phyloP scores from a whole-genome alignment of 148 eudicot species.

The Suaeda aralocaspica region DNA sequence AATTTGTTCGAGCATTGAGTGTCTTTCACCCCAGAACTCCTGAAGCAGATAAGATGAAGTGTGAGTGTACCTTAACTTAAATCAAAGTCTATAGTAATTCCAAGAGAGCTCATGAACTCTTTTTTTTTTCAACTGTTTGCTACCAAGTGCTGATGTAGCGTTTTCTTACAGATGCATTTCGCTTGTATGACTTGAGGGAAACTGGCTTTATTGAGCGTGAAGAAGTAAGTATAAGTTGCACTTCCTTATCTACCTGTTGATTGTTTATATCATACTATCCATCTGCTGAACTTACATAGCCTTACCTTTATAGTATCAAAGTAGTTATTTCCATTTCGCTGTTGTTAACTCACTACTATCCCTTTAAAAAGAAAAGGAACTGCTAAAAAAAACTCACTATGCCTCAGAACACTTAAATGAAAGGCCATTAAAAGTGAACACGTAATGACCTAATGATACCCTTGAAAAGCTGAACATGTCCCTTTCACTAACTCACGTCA shows the following conservation, averaged over 20 bases:
- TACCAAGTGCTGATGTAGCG: not conserved
- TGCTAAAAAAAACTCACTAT: no score
- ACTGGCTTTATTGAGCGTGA: conserved; percentile 38
- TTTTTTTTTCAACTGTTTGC: not conserved
- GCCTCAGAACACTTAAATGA: no score
- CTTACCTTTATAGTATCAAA: not conserved
- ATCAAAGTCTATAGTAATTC: not conserved
- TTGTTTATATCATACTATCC: not conserved
- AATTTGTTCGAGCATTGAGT: conserved; percentile 32
- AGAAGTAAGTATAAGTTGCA: conserved; percentile 26
- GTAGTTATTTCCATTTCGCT: no score
- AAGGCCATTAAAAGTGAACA: no score
- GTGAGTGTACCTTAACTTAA: conserved; percentile 19
- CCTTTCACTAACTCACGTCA: no score
- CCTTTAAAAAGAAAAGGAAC: no score
- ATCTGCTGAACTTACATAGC: not conserved
- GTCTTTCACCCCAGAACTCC: conserved; percentile 39
- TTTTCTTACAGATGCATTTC: conserved; percentile 34
- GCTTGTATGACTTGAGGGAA: conserved; percentile 34
- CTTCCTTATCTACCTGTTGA: not conserved
- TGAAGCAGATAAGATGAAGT: conserved; percentile 27
- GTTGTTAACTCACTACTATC: no score
- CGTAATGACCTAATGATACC: no score
- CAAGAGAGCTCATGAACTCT: not conserved
- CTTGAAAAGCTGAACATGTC: no score